These are phyloP conservation scores for Trichoderma oligosporum DNA, from an alignment of 2,329 filamentous ascomycete species.

Conservation along the genomic window DNA sequence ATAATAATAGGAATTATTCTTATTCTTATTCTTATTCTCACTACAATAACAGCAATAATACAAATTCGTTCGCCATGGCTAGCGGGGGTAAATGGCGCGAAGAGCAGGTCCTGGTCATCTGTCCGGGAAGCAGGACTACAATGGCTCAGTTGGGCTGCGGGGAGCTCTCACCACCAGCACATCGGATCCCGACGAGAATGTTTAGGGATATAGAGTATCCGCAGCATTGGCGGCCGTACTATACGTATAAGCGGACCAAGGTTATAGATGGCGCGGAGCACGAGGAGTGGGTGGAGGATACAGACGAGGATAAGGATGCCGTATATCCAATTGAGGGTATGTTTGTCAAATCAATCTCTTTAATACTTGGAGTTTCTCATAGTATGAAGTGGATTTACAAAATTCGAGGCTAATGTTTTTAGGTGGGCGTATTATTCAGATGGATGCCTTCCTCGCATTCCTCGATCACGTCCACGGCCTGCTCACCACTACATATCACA, in stretches of 20 bases:
- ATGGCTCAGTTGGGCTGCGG: constrained; percentile 86
- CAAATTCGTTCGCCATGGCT: constrained; percentile 43
- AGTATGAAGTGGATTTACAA: neutral
- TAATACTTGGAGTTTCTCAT: too few species aligned
- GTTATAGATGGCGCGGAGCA: constrained; percentile 47
- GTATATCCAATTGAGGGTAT: constrained; percentile 74
- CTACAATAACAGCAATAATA: neutral
- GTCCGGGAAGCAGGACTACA: constrained; percentile 82
- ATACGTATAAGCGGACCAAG: constrained; percentile 65
- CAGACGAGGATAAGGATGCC: constrained; percentile 81
- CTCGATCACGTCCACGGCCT: constrained; percentile 87
- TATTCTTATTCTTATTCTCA: too few species aligned
- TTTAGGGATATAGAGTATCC: constrained; percentile 80
- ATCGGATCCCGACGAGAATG: constrained; percentile 89
- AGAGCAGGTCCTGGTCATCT: constrained; percentile 66
- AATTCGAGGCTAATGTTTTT: neutral
- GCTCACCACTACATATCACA: constrained; percentile 88
- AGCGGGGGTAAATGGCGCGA: constrained; percentile 59
- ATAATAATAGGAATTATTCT: neutral
- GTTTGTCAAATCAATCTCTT: constrained; percentile 17
- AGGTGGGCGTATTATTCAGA: constrained; percentile 80
- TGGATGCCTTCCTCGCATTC: constrained; percentile 89
- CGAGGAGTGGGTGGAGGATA: constrained; percentile 82
- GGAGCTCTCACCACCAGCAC: constrained; percentile 85
- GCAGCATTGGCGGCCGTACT: constrained; percentile 68